Percentiles rank a stretch among this genome's conserved stretches.
Evolutionary conservation across 164 flowering plant genomes (phyloP).

Genomic region (Piper longum): DNA sequence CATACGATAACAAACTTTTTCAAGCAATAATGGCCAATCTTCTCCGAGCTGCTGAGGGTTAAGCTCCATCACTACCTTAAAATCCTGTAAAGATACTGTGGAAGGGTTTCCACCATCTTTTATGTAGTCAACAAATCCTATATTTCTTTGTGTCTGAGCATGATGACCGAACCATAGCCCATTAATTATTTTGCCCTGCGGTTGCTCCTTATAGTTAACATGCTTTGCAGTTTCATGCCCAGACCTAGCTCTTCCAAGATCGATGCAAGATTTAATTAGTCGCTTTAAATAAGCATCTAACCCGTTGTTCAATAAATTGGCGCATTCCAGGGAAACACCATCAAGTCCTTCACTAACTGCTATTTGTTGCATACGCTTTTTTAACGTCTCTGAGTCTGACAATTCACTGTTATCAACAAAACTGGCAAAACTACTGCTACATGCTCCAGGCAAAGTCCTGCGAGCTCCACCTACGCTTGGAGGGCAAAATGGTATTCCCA

Average conservation of each 20-base stretch:
- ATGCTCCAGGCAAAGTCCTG: slow-evolving; percentile 28
- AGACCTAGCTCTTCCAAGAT: slow-evolving; percentile 51
- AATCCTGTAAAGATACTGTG: slow-evolving; percentile 65
- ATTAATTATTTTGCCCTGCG: slow-evolving; percentile 45
- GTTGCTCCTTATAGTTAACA: slow-evolving; percentile 35
- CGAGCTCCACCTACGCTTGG: slow-evolving; percentile 85
- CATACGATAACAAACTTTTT: slow-evolving; percentile 56
- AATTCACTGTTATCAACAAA: slow-evolving; percentile 38
- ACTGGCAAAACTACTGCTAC: slow-evolving; percentile 23
- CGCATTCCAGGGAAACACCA: slow-evolving; percentile 73
- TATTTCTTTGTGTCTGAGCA: slow-evolving; percentile 34
- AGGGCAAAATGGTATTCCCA: slow-evolving; percentile 73
- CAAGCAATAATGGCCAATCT: slow-evolving; percentile 86
- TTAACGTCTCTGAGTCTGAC: slow-evolving; percentile 50
- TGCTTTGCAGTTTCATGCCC: slow-evolving; percentile 28
- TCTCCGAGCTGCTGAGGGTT: slow-evolving; percentile 92
- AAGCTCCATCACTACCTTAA: slow-evolving; percentile 89
- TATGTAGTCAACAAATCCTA: slow-evolving; percentile 25
- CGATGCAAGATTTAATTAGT: slow-evolving; percentile 66
- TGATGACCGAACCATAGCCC: slow-evolving; percentile 62
- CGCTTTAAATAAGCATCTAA: slow-evolving; percentile 72
- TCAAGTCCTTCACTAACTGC: slow-evolving; percentile 61
- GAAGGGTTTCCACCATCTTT: slow-evolving; percentile 26
- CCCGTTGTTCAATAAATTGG: slow-evolving; percentile 60
- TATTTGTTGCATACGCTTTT: slow-evolving; percentile 83